Evolutionary conservation across 192 early-diverging fungal species (phyloP), one percentile per base, ranked within the genome.

Genomic region (Coemansia sp.): DNA sequence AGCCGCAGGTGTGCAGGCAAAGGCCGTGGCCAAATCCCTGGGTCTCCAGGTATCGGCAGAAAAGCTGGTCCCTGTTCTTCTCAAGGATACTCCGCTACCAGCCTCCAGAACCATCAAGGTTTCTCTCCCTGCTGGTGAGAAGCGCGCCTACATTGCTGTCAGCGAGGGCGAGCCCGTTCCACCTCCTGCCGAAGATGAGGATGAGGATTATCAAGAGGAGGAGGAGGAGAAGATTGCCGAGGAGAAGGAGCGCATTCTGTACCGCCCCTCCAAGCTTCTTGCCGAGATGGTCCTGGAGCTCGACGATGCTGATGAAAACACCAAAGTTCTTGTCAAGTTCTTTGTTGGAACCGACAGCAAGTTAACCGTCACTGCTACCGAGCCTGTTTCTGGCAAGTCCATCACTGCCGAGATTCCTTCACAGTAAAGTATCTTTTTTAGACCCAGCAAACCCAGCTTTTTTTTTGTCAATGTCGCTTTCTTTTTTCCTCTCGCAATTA

Each of bases 21-120:
- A 56, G 7, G 82, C 79, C 36, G 60, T 84, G 58, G 79, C 84
- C 41, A 87, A 95, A 76, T 85, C 85, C 41, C 84, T 99, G 67
- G 95, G 95, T 67, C 72, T 97, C 53, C 80, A 87, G 53, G 84
- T 89, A 59, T 75, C 87, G 26, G 88, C 87, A 45, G 92, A 90
- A 24, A 76, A 86, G 34, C 93, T 97, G 74, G 83, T 90, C 20
- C 85, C 90, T 34, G 76, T 99, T 33, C 87, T 99, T 61, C 91
- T 90, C 48, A 85, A 89, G 71, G 87, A 93, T 68, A 93, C 94
- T 15, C 90, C 95, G 53, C 84, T 97, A 56, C 97, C 97, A 30
- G 91, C 89, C 49, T 86, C 89, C 62, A 89, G 95, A 52, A 73
- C 88, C 18, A 77, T 95, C 68, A 84, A 89, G 67, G 90, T 97